Conservation (phyloP, 108 stramenopile genomes). For the Skeletonema marinoi region DNA sequence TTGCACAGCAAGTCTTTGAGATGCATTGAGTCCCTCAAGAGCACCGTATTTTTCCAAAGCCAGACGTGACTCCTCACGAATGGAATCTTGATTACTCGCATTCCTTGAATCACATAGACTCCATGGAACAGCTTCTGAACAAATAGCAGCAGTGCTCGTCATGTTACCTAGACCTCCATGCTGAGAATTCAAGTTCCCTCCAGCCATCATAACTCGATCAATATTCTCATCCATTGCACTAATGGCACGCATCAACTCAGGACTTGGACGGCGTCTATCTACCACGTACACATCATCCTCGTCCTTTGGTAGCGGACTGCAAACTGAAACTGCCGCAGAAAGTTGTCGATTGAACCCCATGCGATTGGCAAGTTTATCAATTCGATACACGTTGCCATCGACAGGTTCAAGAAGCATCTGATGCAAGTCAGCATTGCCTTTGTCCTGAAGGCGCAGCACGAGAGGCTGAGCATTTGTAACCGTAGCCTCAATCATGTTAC, state of each 20-base stretch:
- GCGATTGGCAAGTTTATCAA: slow-evolving; percentile 92
- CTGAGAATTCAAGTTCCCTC: slow-evolving; percentile 52
- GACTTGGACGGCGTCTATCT: slow-evolving; percentile 71
- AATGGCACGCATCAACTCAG: slow-evolving; percentile 83
- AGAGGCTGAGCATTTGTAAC: slow-evolving; percentile 82
- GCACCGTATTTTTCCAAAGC: slow-evolving; percentile 85
- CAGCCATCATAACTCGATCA: slow-evolving; percentile 69
- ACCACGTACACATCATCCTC: slow-evolving; percentile 35
- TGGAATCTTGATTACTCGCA: slow-evolving; percentile 54
- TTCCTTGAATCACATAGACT: slow-evolving; percentile 61
- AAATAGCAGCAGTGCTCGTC: slow-evolving; percentile 86
- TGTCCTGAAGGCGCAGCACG: slow-evolving; percentile 87
- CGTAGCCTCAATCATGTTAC: slow-evolving; percentile 93
- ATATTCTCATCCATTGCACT: slow-evolving; percentile 95
- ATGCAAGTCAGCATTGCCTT: slow-evolving; percentile 74
- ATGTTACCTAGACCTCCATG: slow-evolving; percentile 39
- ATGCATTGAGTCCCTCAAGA: slow-evolving; percentile 85
- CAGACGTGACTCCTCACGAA: slow-evolving; percentile 66
- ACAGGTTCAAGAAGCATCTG: slow-evolving; percentile 74
- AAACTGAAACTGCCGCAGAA: slow-evolving; percentile 75
- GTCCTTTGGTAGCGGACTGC: slow-evolving; percentile 58
- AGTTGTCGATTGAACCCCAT: slow-evolving; percentile 95
- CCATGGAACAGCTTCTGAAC: slow-evolving; percentile 86
- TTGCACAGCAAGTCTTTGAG: slow-evolving; percentile 88
- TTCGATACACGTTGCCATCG: slow-evolving; percentile 86